Evolutionary conservation across 257 asterid species (phyloP).

Genomic region (Eucommia ulmoides): DNA sequence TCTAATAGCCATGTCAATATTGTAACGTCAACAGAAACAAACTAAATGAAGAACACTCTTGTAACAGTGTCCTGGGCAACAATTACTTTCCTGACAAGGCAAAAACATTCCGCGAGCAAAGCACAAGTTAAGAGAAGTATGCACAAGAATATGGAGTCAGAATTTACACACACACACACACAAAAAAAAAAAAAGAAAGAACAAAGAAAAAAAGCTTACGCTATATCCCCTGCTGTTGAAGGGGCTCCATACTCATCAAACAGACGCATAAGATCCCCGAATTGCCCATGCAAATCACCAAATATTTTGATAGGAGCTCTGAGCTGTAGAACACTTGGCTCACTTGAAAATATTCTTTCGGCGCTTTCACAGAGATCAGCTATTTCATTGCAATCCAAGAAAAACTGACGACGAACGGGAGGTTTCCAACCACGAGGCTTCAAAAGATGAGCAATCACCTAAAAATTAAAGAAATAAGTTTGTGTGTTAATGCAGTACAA

Average conservation of each 20-base stretch:
- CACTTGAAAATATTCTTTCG: conserved; percentile 84
- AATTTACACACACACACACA: too few species aligned
- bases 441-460: conserved; percentile 90
- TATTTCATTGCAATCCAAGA: conserved; percentile 95
- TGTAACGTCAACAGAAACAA: too few species aligned
- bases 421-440: conserved; percentile 99
- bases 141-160: too few species aligned
- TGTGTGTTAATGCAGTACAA: too few species aligned
- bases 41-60: too few species aligned
- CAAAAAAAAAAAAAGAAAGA: too few species aligned
- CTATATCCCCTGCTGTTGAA: conserved; percentile 97
- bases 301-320: conserved; percentile 95
- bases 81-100: too few species aligned
- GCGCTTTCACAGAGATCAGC: conserved; percentile 99
- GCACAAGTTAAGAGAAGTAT: too few species aligned
- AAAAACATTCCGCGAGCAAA: too few species aligned
- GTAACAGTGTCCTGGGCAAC: too few species aligned
- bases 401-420: conserved; percentile 92
- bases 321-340: conserved; percentile 88
- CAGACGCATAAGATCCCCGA: conserved; percentile 98
- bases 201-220: too few species aligned
- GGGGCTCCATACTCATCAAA: conserved; percentile 99
- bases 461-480: conserved; percentile 11
- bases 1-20: too few species aligned
- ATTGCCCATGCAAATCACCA: conserved; percentile 98